Conservation (phyloP, 257 asterid genomes). For the Solanum virginianum region DNA sequence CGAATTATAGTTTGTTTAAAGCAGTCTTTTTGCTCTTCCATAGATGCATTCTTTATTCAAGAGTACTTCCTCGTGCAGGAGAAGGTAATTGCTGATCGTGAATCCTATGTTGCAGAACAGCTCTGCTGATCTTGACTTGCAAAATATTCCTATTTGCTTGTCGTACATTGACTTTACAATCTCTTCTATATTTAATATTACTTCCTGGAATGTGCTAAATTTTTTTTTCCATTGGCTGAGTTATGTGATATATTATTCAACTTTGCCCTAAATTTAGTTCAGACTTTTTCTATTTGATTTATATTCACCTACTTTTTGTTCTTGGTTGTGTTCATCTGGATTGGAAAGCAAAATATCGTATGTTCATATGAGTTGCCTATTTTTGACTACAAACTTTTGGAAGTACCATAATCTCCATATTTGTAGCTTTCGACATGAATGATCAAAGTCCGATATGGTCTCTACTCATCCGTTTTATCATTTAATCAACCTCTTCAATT, state of each 20-base stretch:
- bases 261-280: no score
- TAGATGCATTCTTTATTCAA: constrained; percentile 72
- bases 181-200: background rate
- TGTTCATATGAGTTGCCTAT: background rate
- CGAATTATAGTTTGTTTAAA: constrained; percentile 75
- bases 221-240: background rate
- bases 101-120: no score
- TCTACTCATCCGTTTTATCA: background rate
- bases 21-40: constrained; percentile 77
- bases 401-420: background rate
- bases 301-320: no score
- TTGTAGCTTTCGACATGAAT: background rate
- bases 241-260: background rate
- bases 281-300: background rate
- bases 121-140: background rate
- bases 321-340: background rate
- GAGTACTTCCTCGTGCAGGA: constrained; percentile 77
- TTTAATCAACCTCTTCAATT: background rate
- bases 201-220: background rate
- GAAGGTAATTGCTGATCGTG: constrained; percentile 36
- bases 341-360: background rate
- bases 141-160: background rate
- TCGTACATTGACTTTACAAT: background rate
- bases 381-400: background rate
- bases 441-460: background rate